Evolutionary conservation across 441 rosid species (phyloP).

Genomic region (Erysimum cheiri): DNA sequence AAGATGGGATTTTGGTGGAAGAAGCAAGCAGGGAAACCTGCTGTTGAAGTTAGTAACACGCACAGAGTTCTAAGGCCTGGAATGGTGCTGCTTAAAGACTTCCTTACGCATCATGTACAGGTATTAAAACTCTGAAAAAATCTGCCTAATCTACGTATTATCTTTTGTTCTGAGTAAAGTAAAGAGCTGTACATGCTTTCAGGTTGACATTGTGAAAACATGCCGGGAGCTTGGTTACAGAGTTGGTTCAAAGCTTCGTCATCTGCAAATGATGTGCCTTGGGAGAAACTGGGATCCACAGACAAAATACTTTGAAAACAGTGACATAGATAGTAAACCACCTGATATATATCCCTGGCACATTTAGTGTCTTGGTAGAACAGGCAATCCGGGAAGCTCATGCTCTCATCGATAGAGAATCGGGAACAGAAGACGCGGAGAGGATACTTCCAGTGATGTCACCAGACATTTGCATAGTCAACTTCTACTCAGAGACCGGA

Average conservation of each 20-base stretch:
- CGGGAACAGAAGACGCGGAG: constrained; percentile 29
- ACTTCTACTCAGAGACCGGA: constrained; percentile 49
- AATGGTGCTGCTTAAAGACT: constrained; percentile 60
- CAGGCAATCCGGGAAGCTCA: constrained; percentile 47
- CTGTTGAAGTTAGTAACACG: background rate
- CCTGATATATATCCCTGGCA: constrained; percentile 43
- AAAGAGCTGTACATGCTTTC: constrained; percentile 3
- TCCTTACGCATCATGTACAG: constrained; percentile 49
- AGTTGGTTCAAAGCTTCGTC: constrained; percentile 52
- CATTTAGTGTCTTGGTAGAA: constrained; percentile 44
- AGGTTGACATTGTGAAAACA: constrained; percentile 49
- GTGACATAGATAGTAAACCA: constrained; percentile 21
- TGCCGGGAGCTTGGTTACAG: constrained; percentile 51
- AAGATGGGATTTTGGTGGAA: background rate
- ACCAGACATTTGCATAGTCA: constrained; percentile 54
- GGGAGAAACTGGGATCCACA: constrained; percentile 52
- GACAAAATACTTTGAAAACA: constrained; percentile 40
- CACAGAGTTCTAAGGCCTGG: constrained; percentile 55
- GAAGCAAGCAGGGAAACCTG: background rate
- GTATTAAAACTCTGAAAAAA: constrained; percentile 19
- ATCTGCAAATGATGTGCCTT: constrained; percentile 54
- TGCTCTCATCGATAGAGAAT: constrained; percentile 33
- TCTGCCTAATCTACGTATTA: background rate
- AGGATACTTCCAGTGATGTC: constrained; percentile 50
- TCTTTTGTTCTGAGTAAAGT: background rate